Evolutionary conservation across 495 filamentous ascomycete genomes (phyloP), one percentile per base, ranked within the genome.

Genomic region (Xylaria sp.): DNA sequence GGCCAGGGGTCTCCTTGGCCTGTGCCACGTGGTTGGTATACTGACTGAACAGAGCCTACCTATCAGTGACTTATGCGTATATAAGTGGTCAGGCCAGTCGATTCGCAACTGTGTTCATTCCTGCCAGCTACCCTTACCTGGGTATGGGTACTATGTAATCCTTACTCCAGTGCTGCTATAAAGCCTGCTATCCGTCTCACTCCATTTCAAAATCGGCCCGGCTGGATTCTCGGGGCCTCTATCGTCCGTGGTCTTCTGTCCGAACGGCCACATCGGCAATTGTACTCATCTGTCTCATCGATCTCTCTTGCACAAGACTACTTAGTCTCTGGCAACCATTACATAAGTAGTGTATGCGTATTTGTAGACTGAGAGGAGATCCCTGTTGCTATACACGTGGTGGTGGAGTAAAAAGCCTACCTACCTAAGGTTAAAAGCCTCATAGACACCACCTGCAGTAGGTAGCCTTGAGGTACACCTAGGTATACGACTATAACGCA

Each of bases 341-440:
- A n/a, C n/a, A 7, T 2, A n/a, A n/a, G n/a, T n/a, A n/a, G n/a
- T n/a, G n/a, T n/a, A n/a, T n/a, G n/a, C n/a, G n/a, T n/a, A n/a
- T n/a, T n/a, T 37, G 31, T 19, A 59, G 57, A 37, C 57, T 3
- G 57, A 37, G 3, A 12, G 4, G 19, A 19, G 57, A 59, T 37
- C 57, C 57, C 33, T 59, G 29, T 59, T 37, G 57, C 31, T 9
- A 59, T 21, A 59, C 57, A 35, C 33, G 57, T 59, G 57, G 57
- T 17, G 57, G 57, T 59, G 33, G 57, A 37, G 57, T 33, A 21
- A 21, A 59, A 21, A 21, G 17, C 53, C 35, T 37, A 37, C 35
- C 7, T 37, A 37, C 35, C 3, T 37, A 37, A 12, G 40, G 5
- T 41, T 8, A 41, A 11, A 37, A 37, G 44, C 5, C 44, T 46